Base-by-base conservation (phyloP, 768 basidiomycete genomes). In the Phallus indusiatus region DNA sequence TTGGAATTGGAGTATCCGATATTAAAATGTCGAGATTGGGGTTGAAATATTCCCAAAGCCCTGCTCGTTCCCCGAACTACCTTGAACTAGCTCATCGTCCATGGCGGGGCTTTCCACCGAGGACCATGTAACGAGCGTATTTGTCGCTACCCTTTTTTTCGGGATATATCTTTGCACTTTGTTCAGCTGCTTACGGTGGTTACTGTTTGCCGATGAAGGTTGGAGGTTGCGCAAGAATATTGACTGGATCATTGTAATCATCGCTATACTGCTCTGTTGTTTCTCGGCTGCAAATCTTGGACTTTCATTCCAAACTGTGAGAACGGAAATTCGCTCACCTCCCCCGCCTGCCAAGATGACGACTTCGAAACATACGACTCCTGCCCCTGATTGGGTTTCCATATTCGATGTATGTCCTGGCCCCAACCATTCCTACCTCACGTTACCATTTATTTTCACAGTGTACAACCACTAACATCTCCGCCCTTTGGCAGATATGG, bases 131-230 rank as follows among this genome's bases (percentile, higher is more conserved):
- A 42, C 42, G 42, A 42, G 42, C 42, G 42, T 42, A 11, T 42
- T 42, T 10, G 12, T 42, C 12, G 42, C 42, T 14, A n/a, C 42
- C 42, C 42, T 42, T 62, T 68, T 34, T 8, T 71, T 47, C 60
- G 56, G 22, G 57, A 63, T 51, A 6, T 62, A 42, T n/a, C 42
- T 42, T 2, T 4, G 5, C 4, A 42, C 42, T 10, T 42, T 42
- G n/a, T 42, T 42, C 42, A 14, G 42, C 42, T 42, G 42, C 42
- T 42, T 42, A 42, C 42, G 42, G 9, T 42, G 42, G 42, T 42
- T 42, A n/a, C 2, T 42, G n/a, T 42, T 42, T 42, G 42, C 42
- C 42, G 42, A 42, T 42, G 42, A 42, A 42, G 42, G 42, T 42
- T 42, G 12, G 12, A n/a, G 4, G 12, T 42, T 42, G 14, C 42